Conservation (phyloP, 1,139 yeast species). For the Kurtzmaniella natalensis region DNA sequence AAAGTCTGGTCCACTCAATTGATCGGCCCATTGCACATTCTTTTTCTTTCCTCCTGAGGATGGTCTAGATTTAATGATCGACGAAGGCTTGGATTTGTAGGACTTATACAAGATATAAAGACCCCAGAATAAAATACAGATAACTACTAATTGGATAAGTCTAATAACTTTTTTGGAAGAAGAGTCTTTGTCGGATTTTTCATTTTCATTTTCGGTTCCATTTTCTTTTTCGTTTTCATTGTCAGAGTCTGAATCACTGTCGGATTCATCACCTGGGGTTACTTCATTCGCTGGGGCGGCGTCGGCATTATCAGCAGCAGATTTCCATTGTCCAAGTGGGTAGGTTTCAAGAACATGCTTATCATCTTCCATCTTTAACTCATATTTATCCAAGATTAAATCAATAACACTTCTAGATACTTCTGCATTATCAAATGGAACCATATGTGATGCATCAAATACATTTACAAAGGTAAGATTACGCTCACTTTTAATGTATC, state of each 20-base stretch:
- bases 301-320: slow-evolving; percentile 5
- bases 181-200: slow-evolving; percentile 1
- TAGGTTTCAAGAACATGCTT: slow-evolving; percentile 22
- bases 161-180: slow-evolving; percentile 30
- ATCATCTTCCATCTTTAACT: slow-evolving; percentile 13
- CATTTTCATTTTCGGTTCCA: slow-evolving; percentile 1
- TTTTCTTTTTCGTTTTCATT: not conserved
- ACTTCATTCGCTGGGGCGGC: slow-evolving; percentile 4
- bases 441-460: slow-evolving; percentile 87
- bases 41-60: slow-evolving; percentile 40
- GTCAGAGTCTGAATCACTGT: not conserved
- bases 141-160: slow-evolving; percentile 38
- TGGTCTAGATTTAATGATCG: slow-evolving; percentile 34
- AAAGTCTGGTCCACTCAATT: slow-evolving; percentile 34
- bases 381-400: slow-evolving; percentile 34
- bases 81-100: slow-evolving; percentile 39
- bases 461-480: slow-evolving; percentile 76
- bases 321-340: slow-evolving; percentile 25
- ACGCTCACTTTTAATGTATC: slow-evolving; percentile 52
- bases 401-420: slow-evolving; percentile 69
- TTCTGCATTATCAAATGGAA: slow-evolving; percentile 78
- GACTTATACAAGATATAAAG: slow-evolving; percentile 34
- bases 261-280: not conserved
- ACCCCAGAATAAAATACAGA: slow-evolving; percentile 42
- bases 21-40: slow-evolving; percentile 59